Percentiles rank a stretch among this genome's conserved stretches.
These are phyloP conservation scores for Neopestalotiopsis sp. DNA, from an alignment of 2,329 filamentous ascomycete genomes.

Conservation along the genomic window DNA sequence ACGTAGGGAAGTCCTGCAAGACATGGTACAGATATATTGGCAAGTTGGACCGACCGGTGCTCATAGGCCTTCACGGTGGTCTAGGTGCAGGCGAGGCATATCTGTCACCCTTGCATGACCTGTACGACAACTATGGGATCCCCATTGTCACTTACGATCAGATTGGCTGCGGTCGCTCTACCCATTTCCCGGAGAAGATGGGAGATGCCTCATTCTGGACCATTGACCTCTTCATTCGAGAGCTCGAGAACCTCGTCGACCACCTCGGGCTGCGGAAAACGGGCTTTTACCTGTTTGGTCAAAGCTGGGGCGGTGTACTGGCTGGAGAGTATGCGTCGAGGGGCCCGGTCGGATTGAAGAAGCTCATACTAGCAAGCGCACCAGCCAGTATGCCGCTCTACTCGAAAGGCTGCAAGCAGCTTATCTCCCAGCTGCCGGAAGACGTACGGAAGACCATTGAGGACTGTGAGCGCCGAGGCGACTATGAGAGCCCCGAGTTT, in stretches of 20 bases:
- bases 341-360: not conserved
- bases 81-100: slow-evolving; percentile 28
- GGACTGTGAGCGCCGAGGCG: not conserved
- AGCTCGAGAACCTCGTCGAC: slow-evolving; percentile 25
- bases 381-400: not conserved
- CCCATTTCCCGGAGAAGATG: slow-evolving; percentile 24
- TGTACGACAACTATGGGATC: slow-evolving; percentile 17
- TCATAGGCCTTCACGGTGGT: slow-evolving; percentile 25
- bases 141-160: slow-evolving; percentile 29
- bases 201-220: slow-evolving; percentile 26
- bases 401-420: not conserved
- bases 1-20: no score
- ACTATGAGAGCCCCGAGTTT: not conserved
- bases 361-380: not conserved
- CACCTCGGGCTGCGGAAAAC: slow-evolving; percentile 21
- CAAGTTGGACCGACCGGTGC: slow-evolving; percentile 20
- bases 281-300: slow-evolving; percentile 26
- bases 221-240: slow-evolving; percentile 23
- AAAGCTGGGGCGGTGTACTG: slow-evolving; percentile 28
- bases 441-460: not conserved
- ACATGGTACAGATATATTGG: slow-evolving; percentile 23
- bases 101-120: slow-evolving; percentile 18
- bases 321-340: slow-evolving; percentile 21
- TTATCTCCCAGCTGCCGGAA: not conserved
- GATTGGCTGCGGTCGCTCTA: slow-evolving; percentile 27